A percentile compares a stretch with the other conserved stretches of the same genome.
Evolutionary conservation across 2,329 filamentous ascomycete species (phyloP).

Genomic region (Cladophialophora immunda): DNA sequence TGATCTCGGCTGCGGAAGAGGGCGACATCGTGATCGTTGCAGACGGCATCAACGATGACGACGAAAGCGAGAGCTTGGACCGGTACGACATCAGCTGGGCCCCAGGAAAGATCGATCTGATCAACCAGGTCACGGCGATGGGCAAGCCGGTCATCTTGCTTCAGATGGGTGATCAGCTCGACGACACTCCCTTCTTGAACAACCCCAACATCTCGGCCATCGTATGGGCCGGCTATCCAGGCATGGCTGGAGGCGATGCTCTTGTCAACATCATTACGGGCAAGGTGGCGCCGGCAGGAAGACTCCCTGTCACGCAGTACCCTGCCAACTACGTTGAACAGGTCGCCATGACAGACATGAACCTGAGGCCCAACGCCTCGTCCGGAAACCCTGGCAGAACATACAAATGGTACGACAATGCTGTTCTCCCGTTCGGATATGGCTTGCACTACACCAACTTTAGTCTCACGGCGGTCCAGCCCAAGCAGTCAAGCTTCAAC

Average conservation of each 20-base stretch:
- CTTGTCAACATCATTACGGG: constrained; percentile 54
- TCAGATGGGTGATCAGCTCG: constrained; percentile 56
- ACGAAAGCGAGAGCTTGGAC: constrained; percentile 54
- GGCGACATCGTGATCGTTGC: constrained; percentile 52
- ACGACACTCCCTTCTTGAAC: constrained; percentile 49
- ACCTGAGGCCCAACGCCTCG: constrained; percentile 48
- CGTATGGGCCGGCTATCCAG: constrained; percentile 56
- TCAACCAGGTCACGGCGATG: constrained; percentile 48
- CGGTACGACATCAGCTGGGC: constrained; percentile 54
- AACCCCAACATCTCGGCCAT: constrained; percentile 53
- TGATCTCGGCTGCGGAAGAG: constrained; percentile 47
- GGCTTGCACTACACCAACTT: constrained; percentile 57
- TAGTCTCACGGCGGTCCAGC: constrained; percentile 35
- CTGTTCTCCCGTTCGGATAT: constrained; percentile 54
- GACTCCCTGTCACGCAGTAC: constrained; percentile 52
- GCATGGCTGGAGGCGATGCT: constrained; percentile 54
- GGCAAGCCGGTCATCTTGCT: constrained; percentile 53
- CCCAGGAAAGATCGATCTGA: constrained; percentile 52
- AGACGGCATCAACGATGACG: constrained; percentile 53
- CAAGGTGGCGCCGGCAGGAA: constrained; percentile 51
- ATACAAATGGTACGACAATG: constrained; percentile 55
- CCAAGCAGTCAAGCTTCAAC: constrained; percentile 42
- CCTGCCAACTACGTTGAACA: constrained; percentile 52
- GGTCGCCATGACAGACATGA: constrained; percentile 53
- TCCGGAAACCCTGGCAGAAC: constrained; percentile 52